Base-by-base conservation (phyloP, 2,329 filamentous ascomycete species). In the Aspergillus nomiae region DNA sequence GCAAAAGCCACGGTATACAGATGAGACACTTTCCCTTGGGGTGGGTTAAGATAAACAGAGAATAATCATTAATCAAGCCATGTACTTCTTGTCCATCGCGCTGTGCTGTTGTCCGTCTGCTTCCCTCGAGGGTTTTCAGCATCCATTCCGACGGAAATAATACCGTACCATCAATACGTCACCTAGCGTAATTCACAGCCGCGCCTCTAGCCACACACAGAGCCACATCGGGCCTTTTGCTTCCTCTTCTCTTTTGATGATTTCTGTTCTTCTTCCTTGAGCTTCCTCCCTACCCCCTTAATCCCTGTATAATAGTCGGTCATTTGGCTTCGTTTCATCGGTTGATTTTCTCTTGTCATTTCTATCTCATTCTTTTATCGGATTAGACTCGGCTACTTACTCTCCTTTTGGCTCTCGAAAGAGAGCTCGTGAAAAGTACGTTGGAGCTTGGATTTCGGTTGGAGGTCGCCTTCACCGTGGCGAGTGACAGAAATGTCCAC, bases 401-500 rank as follows among this genome's bases (percentile, higher is more conserved):
- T 54, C 48, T 63, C 48, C 65, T 67, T 70, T 60, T 56, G 63
- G 50, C 68, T 76, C 71, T 75, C 71, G 70, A 71, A 73, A 74
- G 72, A 76, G 74, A 74, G 74, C 72, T 73, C 55, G 51, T 61
- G 63, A 59, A 69, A 65, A 71, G 67, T 67, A 70, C 53, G 56
- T 58, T 50, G 51, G 64, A 72, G 71, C 70, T 74, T 70, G 69
- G 65, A 65, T 64, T 67, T 66, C 64, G 60, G 66, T 69, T 71
- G 66, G 69, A 70, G 71, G 72, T 74, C 71, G 71, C 68, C 69
- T 61, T 61, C 56, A 64, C 60, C 59, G 59, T 63, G 73, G 73
- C 72, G 73, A 72, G 73, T 67, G 76, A 72, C 77, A 79, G 78
- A 78, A 79, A 82, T 82, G 80, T 81, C 80, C 66, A 78, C 77